phyloP scores from a whole-genome alignment of 805 yeast species.

The Starmerella geochares region DNA sequence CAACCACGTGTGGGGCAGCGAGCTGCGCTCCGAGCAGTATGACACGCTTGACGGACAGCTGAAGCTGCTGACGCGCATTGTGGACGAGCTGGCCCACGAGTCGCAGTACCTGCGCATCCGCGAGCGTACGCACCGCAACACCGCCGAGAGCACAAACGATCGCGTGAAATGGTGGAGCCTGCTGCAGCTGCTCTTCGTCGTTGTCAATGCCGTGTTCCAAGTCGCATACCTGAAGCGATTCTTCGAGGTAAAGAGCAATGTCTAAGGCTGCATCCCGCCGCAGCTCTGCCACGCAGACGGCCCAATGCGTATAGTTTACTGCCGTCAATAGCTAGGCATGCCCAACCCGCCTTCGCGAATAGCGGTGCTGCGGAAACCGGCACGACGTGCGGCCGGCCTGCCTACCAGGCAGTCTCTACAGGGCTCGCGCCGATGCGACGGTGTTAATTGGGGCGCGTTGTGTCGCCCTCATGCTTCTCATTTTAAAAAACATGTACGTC shows the following conservation, averaged over 20 bases:
- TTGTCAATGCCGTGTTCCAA: constrained; percentile 80
- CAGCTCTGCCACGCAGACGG: no score
- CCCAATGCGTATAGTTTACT: neutral
- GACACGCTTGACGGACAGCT: constrained; percentile 80
- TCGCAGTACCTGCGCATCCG: constrained; percentile 82
- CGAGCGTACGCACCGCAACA: constrained; percentile 95
- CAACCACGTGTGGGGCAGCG: constrained; percentile 70
- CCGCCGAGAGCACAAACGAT: constrained; percentile 94
- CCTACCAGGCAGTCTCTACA: no score
- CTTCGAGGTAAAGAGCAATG: constrained; percentile 87
- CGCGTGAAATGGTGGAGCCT: constrained; percentile 98
- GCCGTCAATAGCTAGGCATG: neutral
- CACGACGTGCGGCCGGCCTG: no score
- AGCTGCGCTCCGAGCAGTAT: constrained; percentile 64
- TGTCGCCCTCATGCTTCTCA: no score
- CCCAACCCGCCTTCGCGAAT: no score
- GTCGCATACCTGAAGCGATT: constrained; percentile 87
- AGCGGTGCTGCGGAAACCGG: no score
- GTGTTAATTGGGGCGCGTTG: no score
- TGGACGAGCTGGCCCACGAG: constrained; percentile 84
- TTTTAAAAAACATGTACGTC: no score
- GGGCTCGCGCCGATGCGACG: no score
- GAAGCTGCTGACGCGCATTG: constrained; percentile 58
- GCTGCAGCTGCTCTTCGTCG: constrained; percentile 79
- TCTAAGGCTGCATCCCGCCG: constrained; percentile 44